Conservation (phyloP, 2,329 filamentous ascomycete species). For the Curvularia sp. region DNA sequence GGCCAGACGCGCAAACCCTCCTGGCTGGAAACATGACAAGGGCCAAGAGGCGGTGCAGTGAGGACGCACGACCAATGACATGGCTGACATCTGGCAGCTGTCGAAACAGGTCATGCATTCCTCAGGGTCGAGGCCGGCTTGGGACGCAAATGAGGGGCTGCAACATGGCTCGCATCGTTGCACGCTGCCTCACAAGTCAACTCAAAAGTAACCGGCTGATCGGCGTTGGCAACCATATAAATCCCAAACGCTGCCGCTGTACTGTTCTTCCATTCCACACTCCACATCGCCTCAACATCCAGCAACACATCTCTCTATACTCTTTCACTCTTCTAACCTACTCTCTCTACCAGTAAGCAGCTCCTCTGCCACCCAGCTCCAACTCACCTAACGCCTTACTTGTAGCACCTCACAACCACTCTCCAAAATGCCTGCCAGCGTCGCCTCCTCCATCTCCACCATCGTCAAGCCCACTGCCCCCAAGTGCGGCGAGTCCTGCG, state of each 20-base stretch:
- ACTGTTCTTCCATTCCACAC: background rate
- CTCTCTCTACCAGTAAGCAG: slow-evolving; percentile 1
- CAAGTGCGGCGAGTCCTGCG: slow-evolving; percentile 46
- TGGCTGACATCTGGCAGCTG: slow-evolving; percentile 6
- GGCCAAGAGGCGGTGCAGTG: slow-evolving; percentile 26
- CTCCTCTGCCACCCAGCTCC: background rate
- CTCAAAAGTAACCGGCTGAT: slow-evolving; percentile 1
- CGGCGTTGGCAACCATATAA: slow-evolving; percentile 13
- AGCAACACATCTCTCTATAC: background rate
- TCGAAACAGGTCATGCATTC: slow-evolving; percentile 17
- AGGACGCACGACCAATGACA: slow-evolving; percentile 22
- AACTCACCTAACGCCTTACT: background rate
- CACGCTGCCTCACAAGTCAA: background rate
- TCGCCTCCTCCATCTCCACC: slow-evolving; percentile 45
- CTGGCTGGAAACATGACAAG: slow-evolving; percentile 4
- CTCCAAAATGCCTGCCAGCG: slow-evolving; percentile 43
- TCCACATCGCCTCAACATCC: background rate
- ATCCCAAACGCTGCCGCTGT: background rate
- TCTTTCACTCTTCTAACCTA: background rate
- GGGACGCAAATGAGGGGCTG: slow-evolving; percentile 1
- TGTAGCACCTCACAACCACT: slow-evolving; percentile 2
- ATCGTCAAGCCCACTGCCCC: slow-evolving; percentile 49
- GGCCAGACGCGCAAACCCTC: slow-evolving; percentile 6
- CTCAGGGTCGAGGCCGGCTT: slow-evolving; percentile 13
- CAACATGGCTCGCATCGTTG: background rate